A percentile compares a stretch with the other conserved stretches of the same genome.
These are phyloP conservation scores for Baeospora myosura DNA, from an alignment of 1,284 basidiomycete species.

Conservation along the genomic window DNA sequence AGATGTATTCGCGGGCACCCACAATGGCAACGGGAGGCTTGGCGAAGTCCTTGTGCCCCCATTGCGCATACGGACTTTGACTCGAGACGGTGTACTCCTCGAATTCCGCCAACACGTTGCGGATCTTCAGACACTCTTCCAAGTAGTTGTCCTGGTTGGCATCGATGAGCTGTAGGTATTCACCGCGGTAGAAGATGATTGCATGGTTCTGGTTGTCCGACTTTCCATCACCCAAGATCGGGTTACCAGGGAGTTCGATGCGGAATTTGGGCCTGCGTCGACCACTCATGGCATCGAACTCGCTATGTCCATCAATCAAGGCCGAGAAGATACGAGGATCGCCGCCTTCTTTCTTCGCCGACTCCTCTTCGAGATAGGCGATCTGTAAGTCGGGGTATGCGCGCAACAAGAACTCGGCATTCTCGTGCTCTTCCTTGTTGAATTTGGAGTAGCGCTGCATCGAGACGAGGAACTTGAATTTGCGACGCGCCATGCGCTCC, in stretches of 20 bases:
- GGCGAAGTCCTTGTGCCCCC: slow-evolving; percentile 82
- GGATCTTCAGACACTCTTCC: slow-evolving; percentile 98
- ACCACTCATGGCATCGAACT: slow-evolving; percentile 86
- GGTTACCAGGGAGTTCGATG: slow-evolving; percentile 97
- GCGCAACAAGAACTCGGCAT: slow-evolving; percentile 94
- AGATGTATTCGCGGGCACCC: slow-evolving; percentile 98
- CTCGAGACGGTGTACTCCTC: slow-evolving; percentile 86
- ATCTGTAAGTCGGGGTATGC: slow-evolving; percentile 99
- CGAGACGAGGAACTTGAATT: slow-evolving; percentile 99
- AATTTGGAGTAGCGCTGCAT: slow-evolving; percentile 99
- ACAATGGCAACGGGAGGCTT: slow-evolving; percentile 93
- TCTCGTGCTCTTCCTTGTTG: slow-evolving; percentile 99
- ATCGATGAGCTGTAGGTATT: slow-evolving; percentile 98
- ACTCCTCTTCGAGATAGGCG: slow-evolving; percentile 96
- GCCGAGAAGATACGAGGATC: slow-evolving; percentile 94
- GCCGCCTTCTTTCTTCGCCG: slow-evolving; percentile 87
- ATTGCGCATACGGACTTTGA: slow-evolving; percentile 88
- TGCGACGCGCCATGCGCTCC: slow-evolving; percentile 94
- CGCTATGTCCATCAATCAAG: slow-evolving; percentile 96
- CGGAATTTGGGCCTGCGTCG: slow-evolving; percentile 94
- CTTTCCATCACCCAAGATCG: slow-evolving; percentile 98
- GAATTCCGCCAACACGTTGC: slow-evolving; percentile 97
- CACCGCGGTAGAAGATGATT: slow-evolving; percentile 98
- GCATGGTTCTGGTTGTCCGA: slow-evolving; percentile 99
- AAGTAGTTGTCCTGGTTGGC: slow-evolving; percentile 99